phyloP scores from a whole-genome alignment of 345 rosid genomes.

The Linum tenue region DNA sequence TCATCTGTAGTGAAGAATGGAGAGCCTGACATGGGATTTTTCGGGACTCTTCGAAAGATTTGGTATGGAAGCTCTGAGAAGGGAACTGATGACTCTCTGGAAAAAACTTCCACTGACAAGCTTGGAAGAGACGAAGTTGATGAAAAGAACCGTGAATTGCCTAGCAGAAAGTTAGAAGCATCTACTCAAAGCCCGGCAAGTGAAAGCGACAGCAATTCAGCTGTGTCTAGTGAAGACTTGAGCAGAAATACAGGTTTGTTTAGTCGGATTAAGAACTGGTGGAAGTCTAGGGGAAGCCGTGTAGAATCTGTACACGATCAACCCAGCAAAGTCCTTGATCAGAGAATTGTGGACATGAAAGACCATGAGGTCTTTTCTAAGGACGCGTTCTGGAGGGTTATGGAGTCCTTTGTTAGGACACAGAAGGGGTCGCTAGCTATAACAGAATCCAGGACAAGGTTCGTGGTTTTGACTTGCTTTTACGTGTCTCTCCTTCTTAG shows the following conservation, averaged over 20 bases:
- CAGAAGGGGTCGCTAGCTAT: slow-evolving; percentile 41
- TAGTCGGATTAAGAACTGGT: slow-evolving; percentile 26
- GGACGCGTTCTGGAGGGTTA: slow-evolving; percentile 46
- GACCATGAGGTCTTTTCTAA: slow-evolving; percentile 31
- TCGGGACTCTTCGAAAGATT: slow-evolving; percentile 34
- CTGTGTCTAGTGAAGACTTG: slow-evolving; percentile 16
- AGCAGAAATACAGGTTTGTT: slow-evolving; percentile 24
- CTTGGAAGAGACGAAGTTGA: slow-evolving; percentile 17
- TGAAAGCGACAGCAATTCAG: slow-evolving; percentile 13
- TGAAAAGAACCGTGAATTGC: slow-evolving; percentile 9
- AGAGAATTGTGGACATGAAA: slow-evolving; percentile 15
- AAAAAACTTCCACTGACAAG: slow-evolving; percentile 13
- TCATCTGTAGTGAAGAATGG: slow-evolving; percentile 7
- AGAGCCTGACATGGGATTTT: slow-evolving; percentile 25
- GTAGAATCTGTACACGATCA: slow-evolving; percentile 21
- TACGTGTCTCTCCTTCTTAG: not conserved
- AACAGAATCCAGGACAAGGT: slow-evolving; percentile 64
- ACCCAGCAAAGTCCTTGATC: slow-evolving; percentile 18
- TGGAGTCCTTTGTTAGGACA: slow-evolving; percentile 50
- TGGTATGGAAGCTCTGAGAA: slow-evolving; percentile 36
- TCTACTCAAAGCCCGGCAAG: not conserved
- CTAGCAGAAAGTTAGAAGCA: not conserved
- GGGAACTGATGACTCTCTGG: slow-evolving; percentile 10
- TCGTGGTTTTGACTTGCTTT: slow-evolving; percentile 6
- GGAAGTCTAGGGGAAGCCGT: slow-evolving; percentile 25